Evolutionary conservation across 2,329 filamentous ascomycete species (phyloP), one percentile per base, ranked within the genome.

Genomic region (Trichoderma endophyticum): DNA sequence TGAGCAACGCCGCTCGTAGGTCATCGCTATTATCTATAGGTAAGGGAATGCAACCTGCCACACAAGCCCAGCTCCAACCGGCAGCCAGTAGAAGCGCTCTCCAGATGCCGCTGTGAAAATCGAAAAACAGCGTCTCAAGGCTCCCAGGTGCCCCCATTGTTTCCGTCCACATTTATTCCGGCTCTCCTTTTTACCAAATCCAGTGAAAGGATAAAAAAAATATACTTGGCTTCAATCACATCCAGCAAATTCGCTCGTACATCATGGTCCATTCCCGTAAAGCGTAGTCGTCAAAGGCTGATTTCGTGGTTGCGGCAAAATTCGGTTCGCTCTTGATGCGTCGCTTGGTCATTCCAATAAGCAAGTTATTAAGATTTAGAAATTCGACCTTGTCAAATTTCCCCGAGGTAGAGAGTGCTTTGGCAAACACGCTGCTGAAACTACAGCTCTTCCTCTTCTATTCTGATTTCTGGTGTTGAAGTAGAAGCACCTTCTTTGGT

Each of bases 401-500:
- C 14, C 57, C 30, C 57, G 28, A 62, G 56, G 61, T 28, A 62
- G 48, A 61, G 67, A 28, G 67, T 62, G 67, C 39, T 54, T 51
- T 32, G 32, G 57, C 39, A 62, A 61, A 32, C 28, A 14, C n/a
- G 18, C 39, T 57, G 57, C 67, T 51, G n/a, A 21, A 21, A 21
- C 73, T 75, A 86, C 74, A 83, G 77, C 76, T 84, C 82, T 75
- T 84, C 82, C 73, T 83, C 82, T 30, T 80, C 77, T n/a, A 76
- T 60, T 70, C 78, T 77, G 18, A 75, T 62, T 69, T 63, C 80
- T 32, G 75, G 67, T 61, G 75, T 78, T 61, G 74, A 73, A 9
- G 74, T 72, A 65, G 77, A 74, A 18, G 74, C 60, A 3, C 76
- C 64, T 63, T 76, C 67, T 72, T 77, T 76, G 39, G 70, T 72